Conservation (phyloP, 805 yeast species). For the Lipomyces sp. region DNA sequence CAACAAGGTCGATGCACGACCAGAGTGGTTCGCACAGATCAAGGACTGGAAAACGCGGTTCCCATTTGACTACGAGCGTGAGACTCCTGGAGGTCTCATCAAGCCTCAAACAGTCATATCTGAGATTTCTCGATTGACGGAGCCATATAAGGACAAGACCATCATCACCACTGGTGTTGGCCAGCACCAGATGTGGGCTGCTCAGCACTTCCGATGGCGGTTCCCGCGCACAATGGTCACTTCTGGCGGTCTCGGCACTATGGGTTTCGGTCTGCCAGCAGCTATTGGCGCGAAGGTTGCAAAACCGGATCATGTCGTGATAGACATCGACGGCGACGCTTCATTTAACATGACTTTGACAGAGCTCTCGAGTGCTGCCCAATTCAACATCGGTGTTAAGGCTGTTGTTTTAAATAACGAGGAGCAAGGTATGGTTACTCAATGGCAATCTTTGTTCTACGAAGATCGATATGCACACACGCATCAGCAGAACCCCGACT, state of each 20-base stretch:
- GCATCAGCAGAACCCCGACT: conserved; percentile 93
- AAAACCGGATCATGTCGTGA: conserved; percentile 89
- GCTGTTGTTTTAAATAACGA: conserved; percentile 89
- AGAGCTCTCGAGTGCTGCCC: conserved; percentile 93
- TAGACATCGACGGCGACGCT: conserved; percentile 98
- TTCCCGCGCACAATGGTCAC: conserved; percentile 91
- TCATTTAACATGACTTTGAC: conserved; percentile 97
- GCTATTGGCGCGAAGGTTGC: conserved; percentile 99
- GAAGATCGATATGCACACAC: conserved; percentile 98
- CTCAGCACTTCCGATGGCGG: conserved; percentile 95
- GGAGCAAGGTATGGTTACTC: conserved; percentile 99
- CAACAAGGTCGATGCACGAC: conserved; percentile 63
- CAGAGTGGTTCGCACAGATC: conserved; percentile 78
- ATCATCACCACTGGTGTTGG: conserved; percentile 98
- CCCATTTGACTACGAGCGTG: conserved; percentile 79
- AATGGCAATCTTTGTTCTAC: conserved; percentile 97
- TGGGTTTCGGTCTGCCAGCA: conserved; percentile 97
- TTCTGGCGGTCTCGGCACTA: conserved; percentile 98
- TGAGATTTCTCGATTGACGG: conserved; percentile 76
- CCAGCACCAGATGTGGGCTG: conserved; percentile 99
- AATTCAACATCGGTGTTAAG: conserved; percentile 89
- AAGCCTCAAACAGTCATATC: conserved; percentile 91
- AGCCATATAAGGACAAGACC: conserved; percentile 67
- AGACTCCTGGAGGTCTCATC: conserved; percentile 61
- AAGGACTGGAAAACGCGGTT: conserved; percentile 81